Conservation (phyloP, 2,329 filamentous ascomycete species). For the Fusarium tjaetaba region DNA sequence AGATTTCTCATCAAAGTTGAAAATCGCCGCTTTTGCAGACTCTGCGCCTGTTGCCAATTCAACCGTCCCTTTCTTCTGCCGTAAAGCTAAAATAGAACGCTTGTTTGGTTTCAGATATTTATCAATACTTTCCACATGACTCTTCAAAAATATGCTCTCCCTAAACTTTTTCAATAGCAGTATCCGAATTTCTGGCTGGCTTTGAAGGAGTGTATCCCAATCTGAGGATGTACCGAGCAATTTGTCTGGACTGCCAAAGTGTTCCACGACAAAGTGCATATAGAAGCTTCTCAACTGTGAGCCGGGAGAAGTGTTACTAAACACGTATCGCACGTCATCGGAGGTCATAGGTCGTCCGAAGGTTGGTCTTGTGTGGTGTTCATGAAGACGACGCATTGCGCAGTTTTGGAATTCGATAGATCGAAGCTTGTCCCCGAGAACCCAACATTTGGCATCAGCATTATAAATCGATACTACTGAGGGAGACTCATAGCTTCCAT, state of each 20-base stretch:
- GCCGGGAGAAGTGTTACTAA: neutral
- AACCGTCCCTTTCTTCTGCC: too few relatives aligned
- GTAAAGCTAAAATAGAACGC: fast-evolving
- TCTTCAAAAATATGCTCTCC: neutral
- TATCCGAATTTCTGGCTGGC: neutral
- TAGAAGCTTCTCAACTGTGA: neutral
- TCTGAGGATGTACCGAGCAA: neutral
- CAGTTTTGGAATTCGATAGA: neutral
- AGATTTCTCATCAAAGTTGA: neutral
- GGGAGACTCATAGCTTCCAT: neutral
- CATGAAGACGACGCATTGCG: neutral
- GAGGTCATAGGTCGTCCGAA: neutral
- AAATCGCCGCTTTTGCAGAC: neutral
- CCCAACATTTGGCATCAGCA: neutral
- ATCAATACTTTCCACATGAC: neutral
- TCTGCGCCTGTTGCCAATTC: neutral
- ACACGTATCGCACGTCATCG: neutral
- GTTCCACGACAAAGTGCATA: neutral
- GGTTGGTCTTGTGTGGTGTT: neutral
- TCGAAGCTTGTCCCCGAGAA: neutral
- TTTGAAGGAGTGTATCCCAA: neutral
- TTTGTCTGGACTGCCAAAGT: neutral
- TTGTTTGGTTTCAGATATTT: neutral
- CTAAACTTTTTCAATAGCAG: neutral
- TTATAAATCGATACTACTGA: fast-evolving